Evolutionary conservation across 2,329 filamentous ascomycete genomes (phyloP), one percentile per base, ranked within the genome.

Genomic region (Mariannaea sp.): DNA sequence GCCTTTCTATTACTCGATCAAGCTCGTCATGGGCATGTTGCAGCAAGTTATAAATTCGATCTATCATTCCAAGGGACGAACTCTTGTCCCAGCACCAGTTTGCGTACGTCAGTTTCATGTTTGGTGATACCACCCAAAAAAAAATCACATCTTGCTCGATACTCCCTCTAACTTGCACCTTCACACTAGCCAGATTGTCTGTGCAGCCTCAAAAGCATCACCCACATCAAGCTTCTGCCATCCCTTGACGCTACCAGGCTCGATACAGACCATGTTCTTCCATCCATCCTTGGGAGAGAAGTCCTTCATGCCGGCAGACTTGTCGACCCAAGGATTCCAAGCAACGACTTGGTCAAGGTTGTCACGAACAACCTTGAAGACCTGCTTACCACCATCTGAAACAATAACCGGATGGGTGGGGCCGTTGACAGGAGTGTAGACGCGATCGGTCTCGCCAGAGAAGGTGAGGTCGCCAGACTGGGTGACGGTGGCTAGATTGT

Each of bases 281-380:
- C 88, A 97, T 30, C 89, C 94, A 48, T 92, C 89, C 68, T 95
- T 89, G 43, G 94, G 94, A 53, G 82, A 83, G 70, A 97, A 97
- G 73, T 99, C 94, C 46, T 78, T 85, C 76, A 96, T 96, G 5
- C 81, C 81, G 64, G 85, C 83, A 1, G 90, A 85, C 78, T 95
- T 96, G 59, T 92, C 90, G 33, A 81, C 80, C 92, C 93, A 97
- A 2, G 94, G 94, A 74, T 99, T 99, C 94, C 94, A 99, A 24
- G 97, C 89, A 1, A 97, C 93, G 13, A 94, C 86, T 62, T 97
- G 90, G 57, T 83, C 82, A 61, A 99, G 80, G 61, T 91, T 92
- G 73, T 97, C 91, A 57, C 94, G 85, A 33, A 88, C 83, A 49
- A 97, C 80, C 55, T 86, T 85, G 76, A 89, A 92, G 44, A 81